Evolutionary conservation across 2,329 filamentous ascomycete species (phyloP).

Genomic region (Geosmithia putterillii): DNA sequence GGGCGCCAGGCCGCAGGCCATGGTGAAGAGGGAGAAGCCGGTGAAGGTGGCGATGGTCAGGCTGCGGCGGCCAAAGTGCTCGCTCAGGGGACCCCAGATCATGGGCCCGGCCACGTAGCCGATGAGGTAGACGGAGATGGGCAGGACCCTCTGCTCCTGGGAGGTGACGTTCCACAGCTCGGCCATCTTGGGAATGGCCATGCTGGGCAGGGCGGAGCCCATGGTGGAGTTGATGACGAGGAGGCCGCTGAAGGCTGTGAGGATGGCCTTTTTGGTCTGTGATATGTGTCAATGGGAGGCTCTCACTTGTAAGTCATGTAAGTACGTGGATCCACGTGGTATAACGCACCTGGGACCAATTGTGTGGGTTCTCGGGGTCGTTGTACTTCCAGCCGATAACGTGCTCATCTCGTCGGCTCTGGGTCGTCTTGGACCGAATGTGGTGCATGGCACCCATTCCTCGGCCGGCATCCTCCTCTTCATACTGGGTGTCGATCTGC

Average conservation of each 20-base stretch:
- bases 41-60: constrained; percentile 31
- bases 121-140: constrained; percentile 51
- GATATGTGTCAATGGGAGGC: background rate
- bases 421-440: constrained; percentile 20
- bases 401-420: constrained; percentile 12
- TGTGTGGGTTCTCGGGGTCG: constrained; percentile 40
- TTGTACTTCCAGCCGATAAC: constrained; percentile 32
- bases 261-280: constrained; percentile 39
- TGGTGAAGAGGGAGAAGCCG: constrained; percentile 35
- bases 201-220: constrained; percentile 51
- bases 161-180: constrained; percentile 43
- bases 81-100: constrained; percentile 52
- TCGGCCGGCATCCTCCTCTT: constrained; percentile 25
- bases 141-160: constrained; percentile 32
- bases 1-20: constrained; percentile 43
- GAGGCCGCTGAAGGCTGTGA: constrained; percentile 42
- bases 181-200: constrained; percentile 46
- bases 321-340: background rate
- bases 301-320: too few relatives aligned
- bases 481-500: constrained; percentile 29
- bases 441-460: constrained; percentile 18
- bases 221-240: constrained; percentile 58
- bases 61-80: constrained; percentile 47
- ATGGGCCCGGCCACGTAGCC: constrained; percentile 51
- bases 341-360: constrained; percentile 28